Base-by-base conservation (phyloP, 2,329 filamentous ascomycete genomes). In the Aspergillus vadensis region DNA sequence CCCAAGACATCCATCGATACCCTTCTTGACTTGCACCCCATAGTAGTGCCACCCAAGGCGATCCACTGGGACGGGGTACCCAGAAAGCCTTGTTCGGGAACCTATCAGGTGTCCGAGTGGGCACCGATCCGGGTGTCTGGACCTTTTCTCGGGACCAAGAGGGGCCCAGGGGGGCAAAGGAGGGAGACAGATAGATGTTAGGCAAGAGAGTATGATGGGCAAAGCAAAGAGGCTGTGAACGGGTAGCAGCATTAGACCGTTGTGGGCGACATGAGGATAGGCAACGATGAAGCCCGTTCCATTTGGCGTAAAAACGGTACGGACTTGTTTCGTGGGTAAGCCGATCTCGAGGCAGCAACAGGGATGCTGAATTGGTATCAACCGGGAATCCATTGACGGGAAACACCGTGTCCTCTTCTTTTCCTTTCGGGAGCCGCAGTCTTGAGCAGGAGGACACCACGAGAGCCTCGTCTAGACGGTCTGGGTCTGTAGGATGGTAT, bases 321-420 rank as follows among this genome's bases (percentile, higher is more conserved):
- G 57, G 25, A n/a, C 10, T n/a, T 50, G 23, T 14, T 19, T 50
- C 47, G 47, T 32, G 15, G 47, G 47, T 50, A 50, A 50, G 47
- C 47, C 47, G 47, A 50, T 50, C 47, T 50, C 25, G 47, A 50
- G 47, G 47, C 41, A 44, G 41, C 19, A 36, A 36, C 32, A 52
- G 44, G 38, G 47, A 51, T 51, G 25, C 14, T 27, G 17, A 14
- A 54, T 51, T 51, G 47, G 23, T 57, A 23, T 30, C 30, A 38
- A 30, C 27, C 32, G 32, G 32, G 32, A 3, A 3, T 41, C 53
- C 21, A 56, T 55, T 19, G 57, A 60, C 63, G 65, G 63, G 65
- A 67, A 71, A 72, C 69, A 72, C 66, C 63, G 70, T 72, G 68
- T 71, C 70, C 70, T 71, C 63, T 70, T 66, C 61, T 36, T 36